Evolutionary conservation across 1,284 basidiomycete genomes (phyloP).

Genomic region (Fomitiporia mediterranea): DNA sequence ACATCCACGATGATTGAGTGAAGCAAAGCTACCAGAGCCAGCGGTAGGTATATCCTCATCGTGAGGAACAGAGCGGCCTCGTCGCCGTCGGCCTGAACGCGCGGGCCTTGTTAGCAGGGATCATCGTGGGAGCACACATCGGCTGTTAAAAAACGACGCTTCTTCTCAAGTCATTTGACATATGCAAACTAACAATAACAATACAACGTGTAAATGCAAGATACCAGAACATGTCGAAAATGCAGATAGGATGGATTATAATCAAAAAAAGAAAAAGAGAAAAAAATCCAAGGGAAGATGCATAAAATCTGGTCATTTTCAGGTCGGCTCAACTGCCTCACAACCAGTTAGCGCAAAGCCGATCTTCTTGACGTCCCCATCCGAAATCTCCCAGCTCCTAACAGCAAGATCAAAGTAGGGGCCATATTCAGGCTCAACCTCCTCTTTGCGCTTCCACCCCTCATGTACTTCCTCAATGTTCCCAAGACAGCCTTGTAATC

Average conservation of each 20-base stretch:
- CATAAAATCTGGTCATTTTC: neutral
- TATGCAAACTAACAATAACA: neutral
- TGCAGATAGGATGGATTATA: neutral
- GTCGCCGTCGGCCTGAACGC: neutral
- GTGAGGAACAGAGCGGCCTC: neutral
- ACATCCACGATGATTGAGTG: constrained; percentile 1
- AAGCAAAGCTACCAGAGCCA: constrained; percentile 20
- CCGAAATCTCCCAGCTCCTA: constrained; percentile 12
- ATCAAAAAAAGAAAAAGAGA: no score
- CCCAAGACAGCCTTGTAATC: constrained; percentile 11
- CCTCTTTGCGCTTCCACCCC: constrained; percentile 4
- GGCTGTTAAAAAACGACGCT: neutral
- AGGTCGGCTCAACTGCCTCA: constrained; percentile 2
- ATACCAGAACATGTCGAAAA: neutral
- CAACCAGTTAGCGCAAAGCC: constrained; percentile 16
- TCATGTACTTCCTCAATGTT: constrained; percentile 21
- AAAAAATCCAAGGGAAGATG: neutral
- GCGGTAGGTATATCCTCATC: constrained; percentile 8
- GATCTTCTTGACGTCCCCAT: neutral
- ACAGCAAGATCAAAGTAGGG: constrained; percentile 18
- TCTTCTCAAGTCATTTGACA: neutral
- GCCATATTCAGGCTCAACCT: constrained; percentile 11
- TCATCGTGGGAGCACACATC: neutral
- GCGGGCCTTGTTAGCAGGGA: neutral
- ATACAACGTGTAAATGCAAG: neutral